Conservation (phyloP, 1,139 yeast genomes). For the Blastobotrys proliferans region DNA sequence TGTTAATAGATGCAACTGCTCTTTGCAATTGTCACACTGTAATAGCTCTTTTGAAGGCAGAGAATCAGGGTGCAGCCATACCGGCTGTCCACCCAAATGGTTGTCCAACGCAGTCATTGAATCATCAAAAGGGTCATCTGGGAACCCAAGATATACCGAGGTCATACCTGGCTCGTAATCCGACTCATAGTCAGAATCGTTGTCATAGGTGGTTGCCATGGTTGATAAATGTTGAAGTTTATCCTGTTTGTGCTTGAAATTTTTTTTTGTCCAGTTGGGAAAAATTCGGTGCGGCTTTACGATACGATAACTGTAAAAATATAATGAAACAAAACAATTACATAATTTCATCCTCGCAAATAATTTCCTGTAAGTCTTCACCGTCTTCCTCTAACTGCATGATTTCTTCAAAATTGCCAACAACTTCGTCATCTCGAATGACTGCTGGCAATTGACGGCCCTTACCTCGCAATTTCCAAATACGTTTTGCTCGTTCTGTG, state of each 20-base stretch:
- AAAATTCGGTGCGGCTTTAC: not conserved
- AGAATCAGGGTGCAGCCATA: constrained; percentile 54
- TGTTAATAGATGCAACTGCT: constrained; percentile 58
- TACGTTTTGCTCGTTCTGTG: constrained; percentile 76
- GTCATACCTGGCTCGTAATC: constrained; percentile 26
- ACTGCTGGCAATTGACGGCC: constrained; percentile 87
- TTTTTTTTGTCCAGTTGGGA: not conserved
- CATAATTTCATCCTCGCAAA: constrained; percentile 29
- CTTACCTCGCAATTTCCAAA: constrained; percentile 75
- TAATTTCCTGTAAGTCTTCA: constrained; percentile 30
- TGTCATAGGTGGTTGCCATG: constrained; percentile 21
- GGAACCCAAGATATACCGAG: constrained; percentile 62
- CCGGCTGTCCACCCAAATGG: constrained; percentile 74
- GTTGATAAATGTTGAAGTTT: not conserved
- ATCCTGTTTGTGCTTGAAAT: constrained; percentile 2
- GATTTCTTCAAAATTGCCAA: constrained; percentile 78
- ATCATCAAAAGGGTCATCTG: constrained; percentile 29
- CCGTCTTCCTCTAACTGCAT: constrained; percentile 34
- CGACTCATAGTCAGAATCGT: constrained; percentile 20
- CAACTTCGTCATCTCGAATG: constrained; percentile 79
- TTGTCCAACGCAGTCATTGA: constrained; percentile 63
- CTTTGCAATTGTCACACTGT: constrained; percentile 61
- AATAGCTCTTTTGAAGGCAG: constrained; percentile 50
- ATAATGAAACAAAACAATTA: not conserved
- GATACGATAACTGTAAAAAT: not conserved